Conservation (phyloP, 495 filamentous ascomycete genomes). For the Hypomontagnella monticulosa region DNA sequence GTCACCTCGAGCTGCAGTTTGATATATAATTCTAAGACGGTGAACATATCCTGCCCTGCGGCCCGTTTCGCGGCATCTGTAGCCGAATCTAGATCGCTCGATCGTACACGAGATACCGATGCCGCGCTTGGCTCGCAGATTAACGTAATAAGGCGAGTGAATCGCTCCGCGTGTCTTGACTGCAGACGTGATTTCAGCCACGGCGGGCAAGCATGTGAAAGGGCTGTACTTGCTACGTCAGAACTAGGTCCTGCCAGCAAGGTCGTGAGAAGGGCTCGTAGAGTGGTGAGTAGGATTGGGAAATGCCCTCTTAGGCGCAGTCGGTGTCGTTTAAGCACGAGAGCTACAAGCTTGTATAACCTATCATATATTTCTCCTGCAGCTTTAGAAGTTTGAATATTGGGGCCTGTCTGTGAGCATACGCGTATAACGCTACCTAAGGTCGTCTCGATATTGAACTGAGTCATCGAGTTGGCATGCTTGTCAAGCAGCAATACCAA, state of each 20-base stretch:
- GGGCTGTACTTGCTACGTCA: constrained; percentile 9
- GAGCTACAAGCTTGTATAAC: constrained; percentile 67
- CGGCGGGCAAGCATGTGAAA: constrained; percentile 43
- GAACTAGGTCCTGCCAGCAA: constrained; percentile 34
- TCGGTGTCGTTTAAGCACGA: constrained; percentile 65
- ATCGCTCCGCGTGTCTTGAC: constrained; percentile 67
- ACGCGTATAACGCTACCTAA: constrained; percentile 65
- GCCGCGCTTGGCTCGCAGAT: constrained; percentile 83
- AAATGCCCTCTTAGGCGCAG: constrained; percentile 56
- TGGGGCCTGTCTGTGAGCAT: constrained; percentile 55
- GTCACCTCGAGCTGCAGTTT: constrained; percentile 67
- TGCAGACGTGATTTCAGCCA: constrained; percentile 46
- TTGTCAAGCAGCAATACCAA: constrained; percentile 67
- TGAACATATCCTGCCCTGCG: constrained; percentile 78
- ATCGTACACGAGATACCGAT: constrained; percentile 66
- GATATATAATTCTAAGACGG: constrained; percentile 76
- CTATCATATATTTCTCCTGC: constrained; percentile 67
- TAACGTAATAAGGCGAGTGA: constrained; percentile 75
- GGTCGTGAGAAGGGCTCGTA: constrained; percentile 40
- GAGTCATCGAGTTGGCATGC: constrained; percentile 63
- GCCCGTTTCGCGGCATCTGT: constrained; percentile 78
- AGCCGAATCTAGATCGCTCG: constrained; percentile 70
- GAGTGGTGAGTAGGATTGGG: constrained; percentile 39
- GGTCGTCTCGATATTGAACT: constrained; percentile 75
- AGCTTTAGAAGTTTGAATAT: constrained; percentile 39